Base-by-base conservation (phyloP, 208 protist genomes). In the Trypanosoma lewisi region DNA sequence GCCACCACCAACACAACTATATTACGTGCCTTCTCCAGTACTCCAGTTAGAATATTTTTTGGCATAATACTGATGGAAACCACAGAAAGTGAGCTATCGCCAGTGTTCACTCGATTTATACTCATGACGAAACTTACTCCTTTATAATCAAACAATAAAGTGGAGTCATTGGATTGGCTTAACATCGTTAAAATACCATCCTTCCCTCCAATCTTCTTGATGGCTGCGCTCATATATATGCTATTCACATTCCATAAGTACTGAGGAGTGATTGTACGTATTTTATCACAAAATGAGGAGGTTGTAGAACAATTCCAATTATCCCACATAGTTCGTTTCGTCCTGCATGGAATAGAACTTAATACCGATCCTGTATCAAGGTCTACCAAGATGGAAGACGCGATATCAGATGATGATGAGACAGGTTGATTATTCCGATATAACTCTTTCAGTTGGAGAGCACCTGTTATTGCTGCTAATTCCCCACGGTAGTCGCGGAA, bases 261-360 rank as follows among this genome's bases (percentile, higher is more conserved):
- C 11, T 39, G n/a, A n/a, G n/a, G n/a, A n/a, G n/a, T n/a, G n/a
- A n/a, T n/a, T n/a, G n/a, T n/a, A n/a, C n/a, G n/a, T n/a, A n/a
- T n/a, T n/a, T n/a, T n/a, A n/a, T n/a, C n/a, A n/a, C n/a, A n/a
- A n/a, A n/a, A n/a, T n/a, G n/a, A n/a, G n/a, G n/a, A n/a, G n/a
- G n/a, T n/a, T n/a, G n/a, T n/a, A n/a, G n/a, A n/a, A n/a, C 52
- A 41, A 47, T 83, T 78, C 78, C 78, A 89, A 51, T 80, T 74
- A 44, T 85, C 82, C 63, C 76, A 36, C 27, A 25, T 33, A 28
- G 66, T 75, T 12, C 33, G 12, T 12, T 53, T 44, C 21, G 54
- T 36, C n/a, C 54, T 41, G n/a, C 6, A 16, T 63, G 71, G 79
- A n/a, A 72, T 81, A 14, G n/a, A 70, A 36, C 69, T 45, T 9